phyloP scores from a whole-genome alignment of 768 basidiomycete species.

The Xanthoconium stramineum region DNA sequence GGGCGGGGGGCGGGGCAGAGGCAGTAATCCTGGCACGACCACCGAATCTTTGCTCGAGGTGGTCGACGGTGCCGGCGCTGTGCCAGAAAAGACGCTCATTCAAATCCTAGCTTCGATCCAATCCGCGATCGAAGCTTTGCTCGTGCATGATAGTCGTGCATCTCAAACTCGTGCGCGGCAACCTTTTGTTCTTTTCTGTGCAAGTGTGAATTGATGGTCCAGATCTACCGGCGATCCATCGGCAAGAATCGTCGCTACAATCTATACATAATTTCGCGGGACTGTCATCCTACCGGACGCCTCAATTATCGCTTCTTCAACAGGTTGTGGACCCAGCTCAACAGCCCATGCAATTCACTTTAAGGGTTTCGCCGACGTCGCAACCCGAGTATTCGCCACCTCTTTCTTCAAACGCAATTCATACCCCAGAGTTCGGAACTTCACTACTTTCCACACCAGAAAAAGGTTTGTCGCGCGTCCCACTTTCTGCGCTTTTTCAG shows the following conservation, averaged over 20 bases:
- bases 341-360: background rate
- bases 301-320: background rate
- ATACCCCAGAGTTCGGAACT: background rate
- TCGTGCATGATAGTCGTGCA: constrained; percentile 7
- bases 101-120: constrained; percentile 20
- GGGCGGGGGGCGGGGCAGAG: background rate
- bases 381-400: background rate
- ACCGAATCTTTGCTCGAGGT: background rate
- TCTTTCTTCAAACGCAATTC: background rate
- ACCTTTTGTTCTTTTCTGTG: background rate
- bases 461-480: constrained; percentile 4
- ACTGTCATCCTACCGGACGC: background rate
- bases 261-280: background rate
- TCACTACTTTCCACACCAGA: background rate
- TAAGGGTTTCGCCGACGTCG: background rate
- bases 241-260: background rate
- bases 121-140: constrained; percentile 17
- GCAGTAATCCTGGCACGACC: background rate
- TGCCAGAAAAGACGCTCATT: constrained; percentile 2
- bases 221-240: background rate
- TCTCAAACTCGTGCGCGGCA: constrained; percentile 10
- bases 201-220: background rate
- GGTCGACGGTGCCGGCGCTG: background rate
- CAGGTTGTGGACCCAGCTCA: background rate
- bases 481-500: background rate